These are phyloP conservation scores for Vachellia collinsii DNA, from an alignment of 306 rosid genomes.

Conservation along the genomic window DNA sequence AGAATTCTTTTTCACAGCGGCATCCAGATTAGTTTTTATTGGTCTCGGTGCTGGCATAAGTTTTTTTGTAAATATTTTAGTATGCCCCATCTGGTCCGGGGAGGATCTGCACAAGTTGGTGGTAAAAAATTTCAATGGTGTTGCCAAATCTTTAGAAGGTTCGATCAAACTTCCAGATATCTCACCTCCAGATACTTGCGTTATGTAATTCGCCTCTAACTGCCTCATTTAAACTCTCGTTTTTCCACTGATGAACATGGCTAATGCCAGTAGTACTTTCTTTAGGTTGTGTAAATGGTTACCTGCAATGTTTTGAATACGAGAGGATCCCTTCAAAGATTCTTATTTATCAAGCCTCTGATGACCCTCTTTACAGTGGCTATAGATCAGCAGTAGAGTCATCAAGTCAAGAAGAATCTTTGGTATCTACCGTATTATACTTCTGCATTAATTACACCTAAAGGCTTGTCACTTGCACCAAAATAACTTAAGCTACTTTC, in stretches of 20 bases:
- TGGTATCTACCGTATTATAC: constrained; percentile 43
- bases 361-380: constrained; percentile 72
- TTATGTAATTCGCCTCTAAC: neutral
- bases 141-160: constrained; percentile 78
- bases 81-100: constrained; percentile 82
- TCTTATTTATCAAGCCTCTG: constrained; percentile 75
- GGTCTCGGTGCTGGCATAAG: constrained; percentile 70
- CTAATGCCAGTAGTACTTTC: constrained; percentile 25
- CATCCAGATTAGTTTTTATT: constrained; percentile 65
- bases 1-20: constrained; percentile 60
- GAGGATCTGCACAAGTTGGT: constrained; percentile 86
- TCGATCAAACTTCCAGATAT: neutral
- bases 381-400: constrained; percentile 79
- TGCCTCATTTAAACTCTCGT: neutral
- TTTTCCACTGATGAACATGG: neutral
- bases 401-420: constrained; percentile 69
- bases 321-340: constrained; percentile 76
- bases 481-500: no score
- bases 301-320: constrained; percentile 70
- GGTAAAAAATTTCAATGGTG: constrained; percentile 67
- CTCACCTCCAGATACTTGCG: neutral
- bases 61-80: constrained; percentile 59
- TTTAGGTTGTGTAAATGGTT: constrained; percentile 65
- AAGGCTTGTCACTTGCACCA: neutral
- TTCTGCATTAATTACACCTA: neutral